Percentiles rank a stretch among this genome's conserved stretches.
Evolutionary conservation across 345 rosid species (phyloP).

Genomic region (Brassica juncea): DNA sequence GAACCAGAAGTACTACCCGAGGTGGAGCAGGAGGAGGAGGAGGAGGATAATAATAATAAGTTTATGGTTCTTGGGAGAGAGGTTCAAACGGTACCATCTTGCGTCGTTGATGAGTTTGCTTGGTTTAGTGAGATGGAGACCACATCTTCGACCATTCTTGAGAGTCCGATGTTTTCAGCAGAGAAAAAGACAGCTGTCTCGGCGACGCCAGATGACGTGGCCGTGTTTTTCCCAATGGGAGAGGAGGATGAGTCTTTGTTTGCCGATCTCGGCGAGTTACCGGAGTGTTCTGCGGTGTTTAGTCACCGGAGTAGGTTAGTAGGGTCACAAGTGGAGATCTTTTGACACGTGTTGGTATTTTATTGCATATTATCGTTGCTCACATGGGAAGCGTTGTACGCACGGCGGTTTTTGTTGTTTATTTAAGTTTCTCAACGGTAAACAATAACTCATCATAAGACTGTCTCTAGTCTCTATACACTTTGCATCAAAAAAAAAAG

Average conservation of each 20-base stretch:
- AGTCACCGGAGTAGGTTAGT: constrained; percentile 56
- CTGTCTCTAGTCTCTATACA: neutral
- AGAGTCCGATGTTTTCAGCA: constrained; percentile 62
- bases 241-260: constrained; percentile 92
- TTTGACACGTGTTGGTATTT: constrained; percentile 46
- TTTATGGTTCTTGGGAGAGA: constrained; percentile 51
- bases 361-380: constrained; percentile 28
- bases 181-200: constrained; percentile 31
- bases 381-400: constrained; percentile 39
- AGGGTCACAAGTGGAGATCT: constrained; percentile 73
- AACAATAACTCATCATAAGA: constrained; percentile 28
- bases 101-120: constrained; percentile 60
- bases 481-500: neutral
- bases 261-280: constrained; percentile 97
- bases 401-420: constrained; percentile 28
- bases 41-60: constrained; percentile 39
- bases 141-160: constrained; percentile 69
- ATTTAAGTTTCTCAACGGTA: constrained; percentile 26
- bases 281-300: constrained; percentile 88
- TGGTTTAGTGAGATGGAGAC: constrained; percentile 87
- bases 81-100: constrained; percentile 43
- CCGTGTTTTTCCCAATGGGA: constrained; percentile 61
- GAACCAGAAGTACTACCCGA: constrained; percentile 45
- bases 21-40: constrained; percentile 46
- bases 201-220: constrained; percentile 43